Percentiles rank a stretch among this genome's conserved stretches.
These are phyloP conservation scores for Nyssa sinensis DNA, from an alignment of 148 eudicot species.

Conservation along the genomic window DNA sequence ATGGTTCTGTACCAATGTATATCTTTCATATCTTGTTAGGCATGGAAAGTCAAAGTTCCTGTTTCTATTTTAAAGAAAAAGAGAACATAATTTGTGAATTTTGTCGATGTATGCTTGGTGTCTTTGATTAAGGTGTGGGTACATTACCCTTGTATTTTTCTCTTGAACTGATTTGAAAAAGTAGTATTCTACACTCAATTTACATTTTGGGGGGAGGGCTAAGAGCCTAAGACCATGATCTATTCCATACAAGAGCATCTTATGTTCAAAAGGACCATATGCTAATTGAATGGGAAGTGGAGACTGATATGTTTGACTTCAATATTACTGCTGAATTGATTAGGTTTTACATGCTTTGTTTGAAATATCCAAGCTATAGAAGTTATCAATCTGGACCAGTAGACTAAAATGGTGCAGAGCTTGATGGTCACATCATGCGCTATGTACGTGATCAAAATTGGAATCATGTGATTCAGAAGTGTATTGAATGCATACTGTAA, in stretches of 20 bases:
- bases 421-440: conserved; percentile 82
- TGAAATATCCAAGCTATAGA: conserved; percentile 61
- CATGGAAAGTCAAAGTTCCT: neutral
- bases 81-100: neutral
- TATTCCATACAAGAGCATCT: neutral
- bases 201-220: neutral
- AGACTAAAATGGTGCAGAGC: conserved; percentile 73
- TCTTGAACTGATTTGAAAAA: neutral
- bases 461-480: conserved; percentile 90
- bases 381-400: conserved; percentile 80
- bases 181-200: neutral
- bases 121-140: neutral
- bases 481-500: conserved; percentile 85
- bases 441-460: conserved; percentile 97
- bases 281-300: neutral
- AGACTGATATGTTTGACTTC: neutral
- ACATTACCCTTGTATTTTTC: neutral
- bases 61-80: neutral
- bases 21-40: neutral
- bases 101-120: neutral
- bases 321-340: neutral
- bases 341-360: neutral
- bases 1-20: neutral
- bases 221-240: neutral
- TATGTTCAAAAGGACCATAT: neutral